Percentiles rank a stretch among this genome's conserved stretches.
Evolutionary conservation across 2,329 filamentous ascomycete species (phyloP).

Genomic region (Pezizomycotina sp.): DNA sequence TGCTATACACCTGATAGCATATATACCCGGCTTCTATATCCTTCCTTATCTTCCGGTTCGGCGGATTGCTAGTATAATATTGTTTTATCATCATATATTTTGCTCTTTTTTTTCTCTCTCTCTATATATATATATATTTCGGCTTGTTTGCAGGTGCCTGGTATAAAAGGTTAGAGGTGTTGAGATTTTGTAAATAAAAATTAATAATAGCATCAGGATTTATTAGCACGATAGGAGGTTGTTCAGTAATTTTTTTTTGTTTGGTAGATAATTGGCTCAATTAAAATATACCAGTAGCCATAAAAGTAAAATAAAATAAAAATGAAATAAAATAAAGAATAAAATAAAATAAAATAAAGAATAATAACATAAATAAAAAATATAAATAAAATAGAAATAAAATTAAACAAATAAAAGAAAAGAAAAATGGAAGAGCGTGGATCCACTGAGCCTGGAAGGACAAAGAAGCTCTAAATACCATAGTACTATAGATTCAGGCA

Average conservation of each 20-base stretch:
- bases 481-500: constrained; percentile 5
- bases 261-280: not conserved
- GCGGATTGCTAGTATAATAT: no score
- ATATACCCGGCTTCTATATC: no score
- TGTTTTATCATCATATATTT: no score
- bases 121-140: no score
- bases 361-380: constrained; percentile 7
- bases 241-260: not conserved
- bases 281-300: constrained; percentile 2
- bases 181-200: not conserved
- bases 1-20: no score
- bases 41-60: no score
- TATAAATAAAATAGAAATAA: not conserved
- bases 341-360: no score
- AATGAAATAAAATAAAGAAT: no score
- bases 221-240: constrained; percentile 1
- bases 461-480: constrained; percentile 3
- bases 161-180: not conserved
- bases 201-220: not conserved
- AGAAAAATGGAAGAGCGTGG: constrained; percentile 36
- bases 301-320: constrained; percentile 9
- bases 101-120: no score
- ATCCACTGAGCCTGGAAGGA: constrained; percentile 15
- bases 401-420: constrained; percentile 30
- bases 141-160: no score